Percentiles rank a stretch among this genome's conserved stretches.
Conservation (phyloP, 2,329 filamentous ascomycete species). For the Cordyceps tenuipes region DNA sequence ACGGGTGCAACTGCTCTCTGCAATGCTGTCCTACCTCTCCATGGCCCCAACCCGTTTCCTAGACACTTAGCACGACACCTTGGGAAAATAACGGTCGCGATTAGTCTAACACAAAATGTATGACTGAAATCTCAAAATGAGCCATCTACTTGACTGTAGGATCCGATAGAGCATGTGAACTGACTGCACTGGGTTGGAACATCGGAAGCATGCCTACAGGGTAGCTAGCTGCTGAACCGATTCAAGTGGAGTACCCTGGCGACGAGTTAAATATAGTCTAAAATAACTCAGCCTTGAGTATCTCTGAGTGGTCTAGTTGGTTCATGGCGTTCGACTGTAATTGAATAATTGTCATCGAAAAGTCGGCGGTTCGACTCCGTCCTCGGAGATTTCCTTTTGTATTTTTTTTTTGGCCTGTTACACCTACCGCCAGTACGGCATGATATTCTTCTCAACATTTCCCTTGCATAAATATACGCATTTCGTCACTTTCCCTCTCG, state of each 20-base stretch:
- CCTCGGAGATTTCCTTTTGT: conserved; percentile 20
- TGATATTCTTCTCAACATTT: background rate
- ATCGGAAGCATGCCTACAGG: background rate
- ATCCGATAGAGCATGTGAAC: no score
- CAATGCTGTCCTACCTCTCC: no score
- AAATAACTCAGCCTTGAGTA: background rate
- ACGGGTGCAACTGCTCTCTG: no score
- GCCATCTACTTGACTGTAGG: no score
- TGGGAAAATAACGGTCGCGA: no score
- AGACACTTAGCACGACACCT: no score
- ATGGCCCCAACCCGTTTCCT: no score
- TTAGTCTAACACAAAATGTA: no score
- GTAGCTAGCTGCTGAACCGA: background rate
- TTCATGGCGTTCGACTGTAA: conserved; percentile 24
- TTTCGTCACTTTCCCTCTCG: background rate
- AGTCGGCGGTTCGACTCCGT: conserved; percentile 24
- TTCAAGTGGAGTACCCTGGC: background rate
- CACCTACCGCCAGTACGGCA: background rate
- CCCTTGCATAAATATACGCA: background rate
- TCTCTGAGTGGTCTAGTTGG: conserved; percentile 24
- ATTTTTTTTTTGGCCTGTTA: conserved; percentile 9
- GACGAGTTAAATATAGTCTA: no score
- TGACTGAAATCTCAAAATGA: no score
- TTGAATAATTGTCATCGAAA: conserved; percentile 18
- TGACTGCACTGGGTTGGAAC: no score